Base-by-base conservation (phyloP, 768 basidiomycete genomes). In the Cystobasidiopsis lactophilus region DNA sequence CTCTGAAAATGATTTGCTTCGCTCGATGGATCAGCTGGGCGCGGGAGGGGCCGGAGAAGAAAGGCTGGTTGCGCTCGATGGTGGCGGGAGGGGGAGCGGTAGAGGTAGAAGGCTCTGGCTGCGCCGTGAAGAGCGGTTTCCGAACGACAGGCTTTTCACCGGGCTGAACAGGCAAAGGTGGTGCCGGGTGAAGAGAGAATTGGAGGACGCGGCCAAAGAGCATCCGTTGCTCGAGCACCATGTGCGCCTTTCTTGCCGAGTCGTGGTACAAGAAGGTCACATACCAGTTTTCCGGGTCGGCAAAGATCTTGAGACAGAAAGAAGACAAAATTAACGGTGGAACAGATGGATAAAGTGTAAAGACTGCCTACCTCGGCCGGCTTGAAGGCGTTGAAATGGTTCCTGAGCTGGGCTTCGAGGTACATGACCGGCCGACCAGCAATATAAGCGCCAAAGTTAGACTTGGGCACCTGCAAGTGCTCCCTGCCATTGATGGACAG, bases 201-300 rank as follows among this genome's bases (percentile, higher is more conserved):
- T 53, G 46, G 51, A 66, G 56, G 5, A 57, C 54, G 27, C 62
- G 59, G 14, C 64, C 58, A 24, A 67, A 39, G 7, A 52, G 50
- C 5, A 57, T 59, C 1, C 56, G 53, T 40, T 69, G 61, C 29
- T 88, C 73, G 2, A 83, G 77, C 58, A 75, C 74, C 9, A 73
- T 72, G 0, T n/a, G n/a, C n/a, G 84, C 82, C 2, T 79, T 71
- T 5, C 76, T 70, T 0, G 86, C 86, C 0, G 73, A 64, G 51
- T 75, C 75, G 2, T 70, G 63, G 3, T 75, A 74, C 19, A 69
- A 62, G 64, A 93, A 95, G 3, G 85, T 81, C 57, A 88, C 73
- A 62, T 86, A 89, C 72, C 83, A 80, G 10, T 78, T 80, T 1
- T 50, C 46, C 11, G 40, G 27, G 50, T 60, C 57, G 44, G 57